Evolutionary conservation across 78 protist species (phyloP), one percentile per base, ranked within the genome.

Genomic region (Dictyostelium firmibasis): DNA sequence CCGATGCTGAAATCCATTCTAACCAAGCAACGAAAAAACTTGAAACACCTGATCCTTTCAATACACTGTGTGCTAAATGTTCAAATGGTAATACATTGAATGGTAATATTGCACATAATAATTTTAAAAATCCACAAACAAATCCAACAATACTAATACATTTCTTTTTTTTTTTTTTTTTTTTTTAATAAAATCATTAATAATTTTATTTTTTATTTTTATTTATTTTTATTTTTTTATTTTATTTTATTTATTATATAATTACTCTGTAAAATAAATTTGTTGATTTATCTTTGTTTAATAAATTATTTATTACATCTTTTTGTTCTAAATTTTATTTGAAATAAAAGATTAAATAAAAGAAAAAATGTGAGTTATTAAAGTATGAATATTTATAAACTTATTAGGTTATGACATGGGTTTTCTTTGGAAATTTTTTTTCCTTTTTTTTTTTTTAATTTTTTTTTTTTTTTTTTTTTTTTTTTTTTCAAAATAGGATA

Each of bases 1-100:
- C 79, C 3, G 83, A 38, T 5, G 86, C 78, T 9, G 93, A 88
- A 75, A 88, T 79, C 93, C 93, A 88, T 29, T 88, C 93, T 44
- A 88, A 5, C 93, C 93, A 88, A 38, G 84, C 44, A 4, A 88
- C 60, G 20, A 77, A 8, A n/a, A 88, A 47, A 5, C 44, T 20
- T 33, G 86, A 27, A 0, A 64, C 33, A 29, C 69, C n/a, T n/a
- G 43, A 14, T 53, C 11, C n/a, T 33, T 35, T 53, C 20, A 88
- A 20, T 62, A 53, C 31, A 14, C 7, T 23, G 47, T 88, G 93
- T 88, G 93, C 93, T 27, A 31, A 77, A 79, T 88, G 38, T 67
- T 88, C 93, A 79, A 88, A 88, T 43, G 93, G 93, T 44, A 88
- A 33, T 27, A 88, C 29, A n/a, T 53, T 76, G 29, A 79, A 79